Base-by-base conservation (phyloP, 192 early-diverging fungal species). In the Podila epicladia region DNA sequence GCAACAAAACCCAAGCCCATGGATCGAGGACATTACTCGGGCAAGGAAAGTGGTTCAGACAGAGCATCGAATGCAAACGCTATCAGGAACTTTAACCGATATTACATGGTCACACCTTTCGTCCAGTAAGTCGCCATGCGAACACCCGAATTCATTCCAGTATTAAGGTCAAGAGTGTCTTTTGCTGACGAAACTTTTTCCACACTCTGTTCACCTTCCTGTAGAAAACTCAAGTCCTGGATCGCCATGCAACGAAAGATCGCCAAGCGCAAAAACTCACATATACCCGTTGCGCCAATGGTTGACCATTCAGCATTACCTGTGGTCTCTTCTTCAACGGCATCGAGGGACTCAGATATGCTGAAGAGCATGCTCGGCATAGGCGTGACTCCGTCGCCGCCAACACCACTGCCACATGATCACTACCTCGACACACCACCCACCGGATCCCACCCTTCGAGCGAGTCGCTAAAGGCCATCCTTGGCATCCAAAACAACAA, bases 71-170 rank as follows among this genome's bases (percentile, higher is more conserved):
- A 79, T 6, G 37, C 62, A 69, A 89, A 77, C 24, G 53, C 53
- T 9, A 55, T 55, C 24, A n/a, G 6, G 76, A 87, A 82, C 67
- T 83, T 79, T 20, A 88, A 75, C 71, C 84, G 89, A 32, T 94
- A 89, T 73, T 94, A 93, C 60, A 82, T 93, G 86, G 89, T 94
- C 60, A 90, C 87, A 28, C 93, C 93, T 15, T 94, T 94, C 84
- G 84, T 93, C 58, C 88, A 82, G 86, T 87, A 84, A 59, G 63
- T 78, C 28, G 3, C 3, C 41, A 15, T 15, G 41, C 4, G 41
- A 45, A 45, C 41, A 12, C 11, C 17, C 13, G 41, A 0, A 0
- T 58, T 58, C 22, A 13, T 13, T 58, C 15, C 58, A 1, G 9
- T 67, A n/a, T 5, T 26, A 17, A 17, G 4, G 3, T 28, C n/a